Evolutionary conservation across 331 rosid species (phyloP).

Genomic region (Erythrophleum ivorense): DNA sequence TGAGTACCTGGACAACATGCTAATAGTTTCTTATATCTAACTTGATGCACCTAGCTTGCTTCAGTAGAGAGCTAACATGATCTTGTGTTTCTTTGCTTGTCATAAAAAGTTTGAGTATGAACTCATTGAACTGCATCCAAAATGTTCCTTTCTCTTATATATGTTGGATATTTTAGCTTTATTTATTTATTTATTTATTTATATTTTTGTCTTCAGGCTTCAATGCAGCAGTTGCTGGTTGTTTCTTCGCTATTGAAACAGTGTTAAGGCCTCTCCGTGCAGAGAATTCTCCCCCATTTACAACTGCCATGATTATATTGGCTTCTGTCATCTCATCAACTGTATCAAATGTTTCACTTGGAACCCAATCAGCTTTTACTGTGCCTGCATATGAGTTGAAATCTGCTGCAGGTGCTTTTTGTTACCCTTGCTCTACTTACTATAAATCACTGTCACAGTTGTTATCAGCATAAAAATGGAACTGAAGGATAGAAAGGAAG

Average conservation of each 20-base stretch:
- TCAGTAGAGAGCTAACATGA: constrained; percentile 21
- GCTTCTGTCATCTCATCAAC: constrained; percentile 98
- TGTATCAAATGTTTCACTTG: constrained; percentile 91
- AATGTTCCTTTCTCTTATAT: constrained; percentile 13
- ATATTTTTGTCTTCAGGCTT: constrained; percentile 63
- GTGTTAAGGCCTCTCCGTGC: constrained; percentile 95
- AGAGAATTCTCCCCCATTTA: constrained; percentile 97
- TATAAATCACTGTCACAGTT: background rate
- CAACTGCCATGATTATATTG: constrained; percentile 99
- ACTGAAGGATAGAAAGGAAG: background rate
- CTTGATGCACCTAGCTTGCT: constrained; percentile 21
- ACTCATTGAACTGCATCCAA: constrained; percentile 26
- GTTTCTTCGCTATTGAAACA: constrained; percentile 99
- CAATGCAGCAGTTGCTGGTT: constrained; percentile 99
- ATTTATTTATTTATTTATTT: constrained; percentile 32
- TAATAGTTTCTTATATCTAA: constrained; percentile 17
- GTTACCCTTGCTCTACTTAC: constrained; percentile 13
- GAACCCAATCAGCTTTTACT: constrained; percentile 88
- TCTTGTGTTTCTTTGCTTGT: constrained; percentile 29
- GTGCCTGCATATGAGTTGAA: constrained; percentile 90
- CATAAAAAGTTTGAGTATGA: constrained; percentile 2
- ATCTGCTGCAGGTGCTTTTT: constrained; percentile 93
- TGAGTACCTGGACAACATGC: constrained; percentile 5
- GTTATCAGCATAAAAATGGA: constrained; percentile 11
- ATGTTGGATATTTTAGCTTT: constrained; percentile 37